These are phyloP conservation scores for Sordariomycetes sp. DNA, from an alignment of 2,329 filamentous ascomycete genomes.

Conservation along the genomic window DNA sequence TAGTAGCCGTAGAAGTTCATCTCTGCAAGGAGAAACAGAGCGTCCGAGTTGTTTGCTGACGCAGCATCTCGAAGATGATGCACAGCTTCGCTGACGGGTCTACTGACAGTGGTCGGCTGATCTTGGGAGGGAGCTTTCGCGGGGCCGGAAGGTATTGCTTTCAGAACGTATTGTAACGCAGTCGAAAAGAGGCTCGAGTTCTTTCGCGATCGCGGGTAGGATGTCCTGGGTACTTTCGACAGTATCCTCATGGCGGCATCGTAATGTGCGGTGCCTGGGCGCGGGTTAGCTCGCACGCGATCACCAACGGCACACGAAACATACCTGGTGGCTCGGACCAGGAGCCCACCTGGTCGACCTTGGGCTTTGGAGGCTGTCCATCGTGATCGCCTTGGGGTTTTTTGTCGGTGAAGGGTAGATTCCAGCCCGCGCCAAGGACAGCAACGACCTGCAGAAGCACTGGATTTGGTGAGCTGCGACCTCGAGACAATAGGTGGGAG, in stretches of 20 bases:
- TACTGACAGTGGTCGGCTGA: constrained; percentile 22
- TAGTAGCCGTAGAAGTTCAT: constrained; percentile 97
- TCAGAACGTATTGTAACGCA: constrained; percentile 32
- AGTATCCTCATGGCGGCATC: constrained; percentile 42
- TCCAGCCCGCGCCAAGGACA: constrained; percentile 23
- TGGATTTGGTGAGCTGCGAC: constrained; percentile 13
- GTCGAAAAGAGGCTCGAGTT: constrained; percentile 32
- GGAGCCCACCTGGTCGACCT: constrained; percentile 7
- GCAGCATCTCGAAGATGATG: constrained; percentile 43
- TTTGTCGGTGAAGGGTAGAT: constrained; percentile 1
- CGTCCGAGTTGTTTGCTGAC: constrained; percentile 61
- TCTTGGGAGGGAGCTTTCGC: constrained; percentile 33
- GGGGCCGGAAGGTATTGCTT: constrained; percentile 40
- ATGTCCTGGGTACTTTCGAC: constrained; percentile 35
- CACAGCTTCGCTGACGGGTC: constrained; percentile 40
- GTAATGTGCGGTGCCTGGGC: constrained; percentile 41
- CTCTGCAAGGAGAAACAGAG: constrained; percentile 81
- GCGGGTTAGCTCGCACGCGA: too few relatives aligned
- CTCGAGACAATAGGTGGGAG: constrained; percentile 2
- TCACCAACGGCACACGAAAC: neutral
- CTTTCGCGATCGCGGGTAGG: constrained; percentile 32
- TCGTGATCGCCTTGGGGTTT: neutral
- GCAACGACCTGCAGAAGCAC: constrained; percentile 37
- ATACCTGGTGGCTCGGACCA: neutral
- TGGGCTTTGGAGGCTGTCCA: neutral